Conservation (phyloP, 257 asterid genomes). For the Plantago elongata region DNA sequence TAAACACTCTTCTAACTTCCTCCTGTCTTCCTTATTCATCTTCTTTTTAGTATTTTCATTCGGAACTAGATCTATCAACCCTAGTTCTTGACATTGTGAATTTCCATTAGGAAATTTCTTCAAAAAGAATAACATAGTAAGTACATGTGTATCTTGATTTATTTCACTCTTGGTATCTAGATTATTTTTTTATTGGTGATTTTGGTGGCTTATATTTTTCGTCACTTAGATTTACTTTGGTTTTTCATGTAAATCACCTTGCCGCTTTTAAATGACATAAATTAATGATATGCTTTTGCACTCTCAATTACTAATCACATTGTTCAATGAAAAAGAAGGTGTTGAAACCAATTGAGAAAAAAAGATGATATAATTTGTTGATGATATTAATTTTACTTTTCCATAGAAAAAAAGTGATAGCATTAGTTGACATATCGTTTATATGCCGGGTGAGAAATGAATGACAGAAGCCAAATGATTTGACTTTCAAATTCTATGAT, state of each 20-base stretch:
- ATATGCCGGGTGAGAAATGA: too few species aligned
- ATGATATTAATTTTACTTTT: too few species aligned
- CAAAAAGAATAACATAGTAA: neutral
- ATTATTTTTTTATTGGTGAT: neutral
- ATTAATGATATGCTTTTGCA: neutral
- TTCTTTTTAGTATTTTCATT: neutral
- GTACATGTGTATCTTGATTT: neutral
- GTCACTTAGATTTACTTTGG: neutral
- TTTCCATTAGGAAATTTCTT: neutral
- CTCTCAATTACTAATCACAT: conserved; percentile 34
- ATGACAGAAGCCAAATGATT: too few species aligned
- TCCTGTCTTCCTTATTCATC: too few species aligned
- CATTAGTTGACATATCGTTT: neutral
- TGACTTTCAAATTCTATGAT: too few species aligned
- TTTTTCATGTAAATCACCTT: conserved; percentile 24
- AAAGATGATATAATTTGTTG: neutral
- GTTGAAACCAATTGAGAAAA: conserved; percentile 3
- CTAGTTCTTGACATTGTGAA: conserved; percentile 22
- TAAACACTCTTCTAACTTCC: too few species aligned
- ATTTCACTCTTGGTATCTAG: neutral
- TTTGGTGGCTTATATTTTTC: too few species aligned
- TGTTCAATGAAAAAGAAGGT: conserved; percentile 31
- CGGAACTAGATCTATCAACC: conserved; percentile 42
- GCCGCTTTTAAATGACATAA: neutral
- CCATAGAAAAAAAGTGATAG: conserved; percentile 15